These are phyloP conservation scores for Xylariales sp. DNA, from an alignment of 2,329 filamentous ascomycete genomes.

Conservation along the genomic window DNA sequence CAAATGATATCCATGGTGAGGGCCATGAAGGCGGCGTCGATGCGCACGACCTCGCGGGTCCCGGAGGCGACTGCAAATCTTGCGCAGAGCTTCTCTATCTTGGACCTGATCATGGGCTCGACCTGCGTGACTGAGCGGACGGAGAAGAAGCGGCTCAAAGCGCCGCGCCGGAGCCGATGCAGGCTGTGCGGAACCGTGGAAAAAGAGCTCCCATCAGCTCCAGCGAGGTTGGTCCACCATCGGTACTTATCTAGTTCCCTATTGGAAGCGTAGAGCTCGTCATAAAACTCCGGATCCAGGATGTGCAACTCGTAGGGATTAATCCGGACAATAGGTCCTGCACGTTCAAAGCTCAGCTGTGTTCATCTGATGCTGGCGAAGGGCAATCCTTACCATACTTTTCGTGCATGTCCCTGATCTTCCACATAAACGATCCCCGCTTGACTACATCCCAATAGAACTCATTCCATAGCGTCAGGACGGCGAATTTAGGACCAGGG, in stretches of 20 bases:
- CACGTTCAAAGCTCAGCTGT: no score
- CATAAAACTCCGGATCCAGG: not conserved
- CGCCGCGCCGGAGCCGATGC: slow-evolving; percentile 5
- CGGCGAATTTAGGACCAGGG: no score
- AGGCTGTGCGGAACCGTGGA: slow-evolving; percentile 7
- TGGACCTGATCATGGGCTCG: not conserved
- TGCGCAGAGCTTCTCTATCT: not conserved
- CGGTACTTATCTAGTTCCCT: slow-evolving; percentile 9
- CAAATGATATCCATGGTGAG: not conserved
- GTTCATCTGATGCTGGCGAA: no score
- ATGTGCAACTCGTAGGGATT: slow-evolving; percentile 6
- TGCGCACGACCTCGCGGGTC: not conserved
- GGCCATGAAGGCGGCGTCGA: no score
- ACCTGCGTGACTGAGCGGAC: not conserved
- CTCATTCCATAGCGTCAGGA: no score
- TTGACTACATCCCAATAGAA: no score
- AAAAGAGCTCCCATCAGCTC: not conserved
- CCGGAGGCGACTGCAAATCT: not conserved
- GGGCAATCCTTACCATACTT: no score
- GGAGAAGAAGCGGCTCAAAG: slow-evolving; percentile 1
- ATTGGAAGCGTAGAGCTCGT: slow-evolving; percentile 4
- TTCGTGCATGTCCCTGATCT: no score
- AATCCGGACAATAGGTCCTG: slow-evolving; percentile 7
- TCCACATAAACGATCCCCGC: no score
- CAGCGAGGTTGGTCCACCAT: not conserved